Evolutionary conservation across 1,284 basidiomycete genomes (phyloP), one percentile per base, ranked within the genome.

Genomic region (Cryptococcus deneoformans): DNA sequence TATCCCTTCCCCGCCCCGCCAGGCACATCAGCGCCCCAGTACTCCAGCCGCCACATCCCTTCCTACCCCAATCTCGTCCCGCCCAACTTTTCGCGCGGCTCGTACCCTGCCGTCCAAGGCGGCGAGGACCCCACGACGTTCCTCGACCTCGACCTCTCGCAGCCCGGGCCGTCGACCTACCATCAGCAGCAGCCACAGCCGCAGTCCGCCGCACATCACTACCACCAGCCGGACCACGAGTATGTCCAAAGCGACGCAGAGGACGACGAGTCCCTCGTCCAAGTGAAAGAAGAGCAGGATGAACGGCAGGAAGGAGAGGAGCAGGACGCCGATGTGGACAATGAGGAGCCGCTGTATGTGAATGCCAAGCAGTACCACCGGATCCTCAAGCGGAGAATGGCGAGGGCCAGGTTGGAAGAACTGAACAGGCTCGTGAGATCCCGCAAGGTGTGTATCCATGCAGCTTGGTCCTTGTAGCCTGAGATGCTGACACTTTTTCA

Each of bases 321-420:
- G 14, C 61, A 64, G 29, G 66, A 48, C 3, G 64, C 59, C 11
- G 70, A 65, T 6, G 66, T 65, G 40, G 72, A 90, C 68, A 92
- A 95, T 79, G 92, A 96, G 68, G 92, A 96, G 73, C 93, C 93
- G 35, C 85, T 96, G 64, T 95, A 94, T 79, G 94, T 97, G 62
- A 97, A 97, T 71, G 93, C 93, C 51, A 97, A 97, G 76, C 93
- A 97, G 79, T 97, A 96, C 76, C 91, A 93, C 70, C 88, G 94
- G 68, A 97, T 97, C 72, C 83, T 97, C 72, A 96, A 96, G 80
- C 84, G 93, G 59, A 84, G 93, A 54, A 84, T 89, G 64, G 92
- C 92, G 6, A 81, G 93, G 43, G 90, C 91, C 2, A 82, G 94
- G 37, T 81, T 96, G 50, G 92, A 95, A 70, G 93, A 96, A 78